Conservation (phyloP, 495 filamentous ascomycete species). For the Tuber umbilicatum region DNA sequence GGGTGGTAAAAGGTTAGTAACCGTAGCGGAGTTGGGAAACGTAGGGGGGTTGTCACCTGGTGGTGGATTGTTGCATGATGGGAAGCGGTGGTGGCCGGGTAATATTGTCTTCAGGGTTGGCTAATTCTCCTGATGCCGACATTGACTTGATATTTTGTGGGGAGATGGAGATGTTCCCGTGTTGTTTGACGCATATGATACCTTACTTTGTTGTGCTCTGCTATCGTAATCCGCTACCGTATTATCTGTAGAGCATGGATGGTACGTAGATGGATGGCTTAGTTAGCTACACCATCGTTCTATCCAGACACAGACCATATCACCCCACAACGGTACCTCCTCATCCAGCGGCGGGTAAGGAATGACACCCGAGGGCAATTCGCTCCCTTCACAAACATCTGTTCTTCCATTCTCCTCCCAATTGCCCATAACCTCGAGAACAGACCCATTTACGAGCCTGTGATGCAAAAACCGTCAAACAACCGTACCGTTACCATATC, state of each 20-base stretch:
- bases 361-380: neutral
- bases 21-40: neutral
- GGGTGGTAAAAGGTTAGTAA: neutral
- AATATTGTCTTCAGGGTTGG: neutral
- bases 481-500: neutral
- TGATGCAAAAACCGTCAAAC: neutral
- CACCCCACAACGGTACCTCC: neutral
- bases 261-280: neutral
- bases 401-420: neutral
- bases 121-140: neutral
- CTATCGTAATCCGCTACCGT: neutral
- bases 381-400: neutral
- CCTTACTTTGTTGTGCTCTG: neutral
- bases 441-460: constrained; percentile 1
- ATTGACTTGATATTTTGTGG: neutral
- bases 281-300: neutral
- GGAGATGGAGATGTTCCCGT: neutral
- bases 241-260: neutral
- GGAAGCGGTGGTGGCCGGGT: neutral
- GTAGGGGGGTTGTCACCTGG: neutral
- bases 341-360: neutral
- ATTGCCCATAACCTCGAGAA: neutral
- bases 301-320: neutral
- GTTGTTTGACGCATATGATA: neutral
- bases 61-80: neutral